Base-by-base conservation (phyloP, 2,329 filamentous ascomycete species). In the Cryoendolithus antarcticus region DNA sequence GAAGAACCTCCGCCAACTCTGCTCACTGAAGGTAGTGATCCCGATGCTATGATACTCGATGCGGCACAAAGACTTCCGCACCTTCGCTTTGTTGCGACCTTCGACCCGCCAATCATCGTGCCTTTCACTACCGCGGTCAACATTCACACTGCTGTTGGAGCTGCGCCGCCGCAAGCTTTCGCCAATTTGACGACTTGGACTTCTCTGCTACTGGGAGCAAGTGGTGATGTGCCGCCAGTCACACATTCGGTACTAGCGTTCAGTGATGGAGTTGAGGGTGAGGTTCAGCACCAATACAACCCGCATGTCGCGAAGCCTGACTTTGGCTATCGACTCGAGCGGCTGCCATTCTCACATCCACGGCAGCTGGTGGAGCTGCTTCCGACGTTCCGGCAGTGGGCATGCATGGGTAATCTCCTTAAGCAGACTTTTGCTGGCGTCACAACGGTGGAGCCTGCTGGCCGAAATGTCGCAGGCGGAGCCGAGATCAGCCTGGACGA, bases 271-370 rank as follows among this genome's bases (percentile, higher is more conserved):
- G 31, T 44, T 11, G 51, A 52, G 24, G 30, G 9, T 4, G 47
- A 52, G 2, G 42, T 45, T 2, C 45, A 41, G 3, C 70, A 72
- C 48, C 57, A 61, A 9, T 82, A 80, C 52, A 75, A 71, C 0
- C 66, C 91, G 1, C 76, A 75, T 46, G 73, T 86, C 11, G 75
- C 82, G 39, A 85, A 84, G 57, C 73, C 76, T 2, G 82, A 86
- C 6, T 85, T 80, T 48, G 80, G 78, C 0, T 72, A 78, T 40
- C 67, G 69, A 3, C 58, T 93, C 6, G 72, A 71, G 1, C 75
- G 80, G 40, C 66, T 91, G 27, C 77, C 82, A 0, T 89, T 93
- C 53, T 75, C 76, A 2, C 85, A 93, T 52, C 85, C 85, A 0
- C 73, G 77, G 36, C 83, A 93, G 54, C 63, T 93, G 3, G 64